Conservation (phyloP, 176 grass and related monocot species). For the Echinochloa phyllopogon region DNA sequence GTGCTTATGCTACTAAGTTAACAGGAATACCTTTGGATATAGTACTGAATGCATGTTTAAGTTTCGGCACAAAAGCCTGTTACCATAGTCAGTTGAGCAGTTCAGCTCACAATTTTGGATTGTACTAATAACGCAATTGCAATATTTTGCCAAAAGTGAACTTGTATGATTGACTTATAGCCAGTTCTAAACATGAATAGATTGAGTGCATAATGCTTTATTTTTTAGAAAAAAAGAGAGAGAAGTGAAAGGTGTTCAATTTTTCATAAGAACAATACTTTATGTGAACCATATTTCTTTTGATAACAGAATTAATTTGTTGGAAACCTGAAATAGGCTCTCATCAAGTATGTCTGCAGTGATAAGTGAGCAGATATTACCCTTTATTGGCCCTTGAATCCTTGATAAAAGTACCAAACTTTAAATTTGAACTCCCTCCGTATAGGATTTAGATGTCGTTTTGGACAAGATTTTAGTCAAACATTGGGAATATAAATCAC, state of each 20-base stretch:
- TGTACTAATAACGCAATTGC: conserved; percentile 7
- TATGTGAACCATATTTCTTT: background rate
- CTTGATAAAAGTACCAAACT: background rate
- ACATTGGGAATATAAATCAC: no score
- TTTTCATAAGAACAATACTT: background rate
- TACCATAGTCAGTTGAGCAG: background rate
- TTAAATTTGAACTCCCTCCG: no score
- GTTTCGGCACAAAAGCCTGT: conserved; percentile 13
- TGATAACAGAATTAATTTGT: conserved; percentile 10
- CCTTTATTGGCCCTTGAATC: background rate
- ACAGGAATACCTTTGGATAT: conserved; percentile 7
- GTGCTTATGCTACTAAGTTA: conserved; percentile 33
- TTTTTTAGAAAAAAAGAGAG: background rate
- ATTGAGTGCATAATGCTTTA: background rate
- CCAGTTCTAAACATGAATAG: conserved; percentile 25
- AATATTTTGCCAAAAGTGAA: conserved; percentile 34
- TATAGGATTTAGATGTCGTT: no score
- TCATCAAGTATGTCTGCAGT: background rate
- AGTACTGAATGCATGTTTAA: conserved; percentile 26
- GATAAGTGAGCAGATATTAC: conserved; percentile 8
- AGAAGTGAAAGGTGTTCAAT: background rate
- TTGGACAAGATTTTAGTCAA: no score
- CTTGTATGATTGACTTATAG: conserved; percentile 39
- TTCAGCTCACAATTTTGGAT: conserved; percentile 12
- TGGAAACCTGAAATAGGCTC: background rate